These are phyloP conservation scores for Brettanomyces bruxellensis DNA, from an alignment of 805 yeast species.

Conservation along the genomic window DNA sequence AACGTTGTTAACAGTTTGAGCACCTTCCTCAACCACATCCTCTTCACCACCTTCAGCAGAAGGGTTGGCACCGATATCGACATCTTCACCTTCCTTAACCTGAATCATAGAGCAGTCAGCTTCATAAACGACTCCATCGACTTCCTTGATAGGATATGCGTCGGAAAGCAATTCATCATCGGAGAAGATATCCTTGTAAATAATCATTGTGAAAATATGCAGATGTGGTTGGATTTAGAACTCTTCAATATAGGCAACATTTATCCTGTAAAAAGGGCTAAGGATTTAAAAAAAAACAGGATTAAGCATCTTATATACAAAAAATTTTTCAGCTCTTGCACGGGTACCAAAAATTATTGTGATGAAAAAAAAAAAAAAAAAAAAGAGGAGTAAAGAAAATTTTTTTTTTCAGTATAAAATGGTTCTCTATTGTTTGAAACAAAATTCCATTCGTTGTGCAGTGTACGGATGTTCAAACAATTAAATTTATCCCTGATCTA, in stretches of 20 bases:
- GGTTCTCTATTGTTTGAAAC: background rate
- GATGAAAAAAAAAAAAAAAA: slow-evolving; percentile 8
- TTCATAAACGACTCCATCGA: slow-evolving; percentile 89
- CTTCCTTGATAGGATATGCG: slow-evolving; percentile 85
- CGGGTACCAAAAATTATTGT: background rate
- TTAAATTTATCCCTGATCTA: too few relatives aligned
- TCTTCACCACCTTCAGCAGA: slow-evolving; percentile 91
- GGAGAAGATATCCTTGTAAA: slow-evolving; percentile 72
- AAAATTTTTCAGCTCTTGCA: background rate
- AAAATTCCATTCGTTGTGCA: too few relatives aligned
- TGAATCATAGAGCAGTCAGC: slow-evolving; percentile 92
- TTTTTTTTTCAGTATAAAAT: background rate
- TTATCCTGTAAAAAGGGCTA: too few relatives aligned
- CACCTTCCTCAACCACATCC: slow-evolving; percentile 75
- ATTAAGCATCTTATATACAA: background rate
- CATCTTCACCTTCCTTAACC: slow-evolving; percentile 76
- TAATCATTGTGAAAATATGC: slow-evolving; percentile 22
- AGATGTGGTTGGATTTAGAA: background rate
- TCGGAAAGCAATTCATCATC: slow-evolving; percentile 96
- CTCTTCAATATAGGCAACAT: background rate
- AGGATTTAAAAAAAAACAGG: background rate
- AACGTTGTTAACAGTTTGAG: slow-evolving; percentile 93
- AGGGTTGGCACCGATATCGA: slow-evolving; percentile 99
- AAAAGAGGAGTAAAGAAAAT: slow-evolving; percentile 1
- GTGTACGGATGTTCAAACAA: too few relatives aligned